Evolutionary conservation across 169 alveolate genomes (phyloP), one percentile per base, ranked within the genome.

Genomic region (Theileria parva): DNA sequence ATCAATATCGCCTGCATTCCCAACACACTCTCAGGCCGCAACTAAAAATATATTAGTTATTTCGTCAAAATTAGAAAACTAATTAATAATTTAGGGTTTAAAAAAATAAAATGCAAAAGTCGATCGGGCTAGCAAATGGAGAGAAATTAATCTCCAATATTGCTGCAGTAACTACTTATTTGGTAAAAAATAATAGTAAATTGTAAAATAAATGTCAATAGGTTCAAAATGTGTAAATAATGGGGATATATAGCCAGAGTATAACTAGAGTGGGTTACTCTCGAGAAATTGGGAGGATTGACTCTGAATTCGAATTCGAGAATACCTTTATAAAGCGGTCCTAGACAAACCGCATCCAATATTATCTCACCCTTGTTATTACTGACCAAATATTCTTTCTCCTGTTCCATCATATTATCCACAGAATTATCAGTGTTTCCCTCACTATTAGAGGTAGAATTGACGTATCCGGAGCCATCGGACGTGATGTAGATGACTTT

Each of bases 1-100:
- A 98, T 94, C 37, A 98, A 88, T 66, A 98, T 91, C 48, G 99
- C 99, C 76, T 98, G 98, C 86, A 97, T 96, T 30, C 99, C 99
- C 32, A 96, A 94, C 9, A 97, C 90, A 44, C 95, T 85, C 59
- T 80, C 89, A 7, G 90, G 88, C 34, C 86, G 90, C 94, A 92
- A 80, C 95, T 92, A 85, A 53, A 59, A 25, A 21, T 6, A 64
- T 4, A 7, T 5, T 6, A 17, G 8, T 37, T 8, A 37, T 48
- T 87, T 89, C 94, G 91, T 76, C 93, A 90, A 84, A 51, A 59
- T n/a, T 23, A 21, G 6, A 34, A n/a, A 17, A 64, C 7, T 21
- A 23, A 37, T n/a, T n/a, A n/a, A n/a, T n/a, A n/a, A n/a, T n/a
- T 32, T 32, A 32, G 65, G 1, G 28, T 1, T 55, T 2, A 55